Conservation (phyloP, 2,329 filamentous ascomycete genomes). For the Aspergillus piperis region DNA sequence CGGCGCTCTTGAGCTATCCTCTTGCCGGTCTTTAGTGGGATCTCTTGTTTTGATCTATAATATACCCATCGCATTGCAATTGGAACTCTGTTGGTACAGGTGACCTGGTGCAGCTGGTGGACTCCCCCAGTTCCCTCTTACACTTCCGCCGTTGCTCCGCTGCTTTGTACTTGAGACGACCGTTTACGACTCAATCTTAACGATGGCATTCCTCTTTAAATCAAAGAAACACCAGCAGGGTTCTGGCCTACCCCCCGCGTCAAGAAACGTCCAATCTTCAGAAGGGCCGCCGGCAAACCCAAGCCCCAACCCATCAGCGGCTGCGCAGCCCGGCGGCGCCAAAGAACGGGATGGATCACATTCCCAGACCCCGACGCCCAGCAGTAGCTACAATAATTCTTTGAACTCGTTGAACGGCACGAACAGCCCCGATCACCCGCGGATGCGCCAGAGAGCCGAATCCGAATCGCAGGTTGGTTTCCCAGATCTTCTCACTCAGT, state of each 20-base stretch:
- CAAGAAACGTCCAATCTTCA: constrained; percentile 58
- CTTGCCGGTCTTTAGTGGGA: constrained; percentile 14
- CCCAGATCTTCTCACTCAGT: constrained; percentile 6
- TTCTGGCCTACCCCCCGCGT: constrained; percentile 53
- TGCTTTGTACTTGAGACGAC: constrained; percentile 32
- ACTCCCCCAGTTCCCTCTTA: constrained; percentile 13
- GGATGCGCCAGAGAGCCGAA: constrained; percentile 56
- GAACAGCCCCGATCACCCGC: constrained; percentile 66
- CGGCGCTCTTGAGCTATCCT: constrained; percentile 18
- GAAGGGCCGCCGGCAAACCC: constrained; percentile 48
- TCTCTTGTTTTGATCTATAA: background rate
- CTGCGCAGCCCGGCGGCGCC: constrained; percentile 49
- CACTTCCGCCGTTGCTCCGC: constrained; percentile 11
- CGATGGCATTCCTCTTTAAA: constrained; percentile 81
- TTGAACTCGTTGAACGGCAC: constrained; percentile 69
- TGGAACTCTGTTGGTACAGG: constrained; percentile 2
- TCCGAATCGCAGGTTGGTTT: constrained; percentile 57
- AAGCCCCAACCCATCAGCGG: constrained; percentile 37
- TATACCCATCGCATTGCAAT: constrained; percentile 5
- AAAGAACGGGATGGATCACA: constrained; percentile 38
- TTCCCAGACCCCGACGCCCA: constrained; percentile 67
- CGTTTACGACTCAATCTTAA: constrained; percentile 37
- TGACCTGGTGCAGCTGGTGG: constrained; percentile 5
- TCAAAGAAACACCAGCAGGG: constrained; percentile 72
- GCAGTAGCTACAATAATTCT: constrained; percentile 67